These are phyloP conservation scores for Actinidia polygama DNA, from an alignment of 179 eudicot species.

Conservation along the genomic window DNA sequence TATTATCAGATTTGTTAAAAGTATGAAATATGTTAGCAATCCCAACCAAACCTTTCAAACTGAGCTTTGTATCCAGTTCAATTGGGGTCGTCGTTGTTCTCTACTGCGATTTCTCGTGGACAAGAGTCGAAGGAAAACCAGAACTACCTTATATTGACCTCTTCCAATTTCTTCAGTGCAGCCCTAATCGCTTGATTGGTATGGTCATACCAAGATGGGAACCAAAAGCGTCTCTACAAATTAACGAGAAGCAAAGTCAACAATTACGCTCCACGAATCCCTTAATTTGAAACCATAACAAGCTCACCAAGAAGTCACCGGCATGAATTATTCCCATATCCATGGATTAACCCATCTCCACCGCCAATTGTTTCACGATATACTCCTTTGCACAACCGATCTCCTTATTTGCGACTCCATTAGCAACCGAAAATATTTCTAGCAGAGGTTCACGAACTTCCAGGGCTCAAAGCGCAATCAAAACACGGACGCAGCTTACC, in stretches of 20 bases:
- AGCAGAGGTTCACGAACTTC: slow-evolving; percentile 58
- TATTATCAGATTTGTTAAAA: not conserved
- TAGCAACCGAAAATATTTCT: slow-evolving; percentile 98
- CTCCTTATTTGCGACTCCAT: slow-evolving; percentile 97
- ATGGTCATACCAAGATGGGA: slow-evolving; percentile 92
- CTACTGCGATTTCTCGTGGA: not conserved
- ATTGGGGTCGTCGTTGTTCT: too few relatives aligned
- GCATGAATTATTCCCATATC: slow-evolving; percentile 94
- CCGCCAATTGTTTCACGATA: slow-evolving; percentile 87
- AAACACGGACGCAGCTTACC: slow-evolving; percentile 71
- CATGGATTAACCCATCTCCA: slow-evolving; percentile 87
- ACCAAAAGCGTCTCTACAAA: slow-evolving; percentile 81
- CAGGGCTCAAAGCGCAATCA: slow-evolving; percentile 40
- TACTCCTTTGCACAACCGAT: slow-evolving; percentile 92
- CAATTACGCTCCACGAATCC: too few relatives aligned
- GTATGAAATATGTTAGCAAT: not conserved
- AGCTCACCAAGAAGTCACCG: slow-evolving; percentile 85
- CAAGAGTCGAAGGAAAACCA: not conserved
- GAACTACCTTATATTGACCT: slow-evolving; percentile 82
- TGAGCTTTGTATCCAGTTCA: not conserved
- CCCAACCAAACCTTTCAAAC: not conserved
- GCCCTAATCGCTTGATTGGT: slow-evolving; percentile 86
- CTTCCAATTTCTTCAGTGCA: slow-evolving; percentile 84
- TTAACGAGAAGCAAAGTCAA: too few relatives aligned
- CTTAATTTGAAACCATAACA: not conserved